Percentiles rank a stretch among this genome's conserved stretches.
phyloP scores from a whole-genome alignment of 2,329 filamentous ascomycete species.

The Aspergillus calidoustus region DNA sequence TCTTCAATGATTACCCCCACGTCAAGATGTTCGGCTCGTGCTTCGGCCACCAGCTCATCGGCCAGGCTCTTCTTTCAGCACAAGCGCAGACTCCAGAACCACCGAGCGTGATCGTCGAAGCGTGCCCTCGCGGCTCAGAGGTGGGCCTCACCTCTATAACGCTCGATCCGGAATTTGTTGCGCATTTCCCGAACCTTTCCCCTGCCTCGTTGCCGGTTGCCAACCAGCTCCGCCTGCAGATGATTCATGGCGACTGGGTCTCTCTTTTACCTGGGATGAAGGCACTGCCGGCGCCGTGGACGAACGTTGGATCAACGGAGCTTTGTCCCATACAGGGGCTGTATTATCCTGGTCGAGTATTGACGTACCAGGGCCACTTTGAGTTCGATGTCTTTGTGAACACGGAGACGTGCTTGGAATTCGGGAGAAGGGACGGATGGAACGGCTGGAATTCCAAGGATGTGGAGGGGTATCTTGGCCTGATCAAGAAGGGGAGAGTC shows the following conservation, averaged over 20 bases:
- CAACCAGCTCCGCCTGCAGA: constrained; percentile 33
- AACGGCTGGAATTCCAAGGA: constrained; percentile 26
- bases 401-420: constrained; percentile 27
- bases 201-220: neutral
- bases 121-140: constrained; percentile 31
- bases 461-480: constrained; percentile 24
- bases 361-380: constrained; percentile 34
- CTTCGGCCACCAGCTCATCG: constrained; percentile 40
- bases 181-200: neutral
- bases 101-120: constrained; percentile 25
- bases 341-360: constrained; percentile 26
- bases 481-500: constrained; percentile 27
- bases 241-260: constrained; percentile 41
- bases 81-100: neutral
- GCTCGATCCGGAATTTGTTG: constrained; percentile 24
- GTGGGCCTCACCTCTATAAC: constrained; percentile 35
- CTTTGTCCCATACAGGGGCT: constrained; percentile 30
- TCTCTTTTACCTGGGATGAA: neutral
- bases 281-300: constrained; percentile 24
- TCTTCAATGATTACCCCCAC: constrained; percentile 32
- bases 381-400: constrained; percentile 32
- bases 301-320: constrained; percentile 27
- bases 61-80: constrained; percentile 20
- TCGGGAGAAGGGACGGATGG: constrained; percentile 30
- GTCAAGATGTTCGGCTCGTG: constrained; percentile 42